Base-by-base conservation (phyloP, 2,329 filamentous ascomycete species). In the Fusarium austroafricanum region DNA sequence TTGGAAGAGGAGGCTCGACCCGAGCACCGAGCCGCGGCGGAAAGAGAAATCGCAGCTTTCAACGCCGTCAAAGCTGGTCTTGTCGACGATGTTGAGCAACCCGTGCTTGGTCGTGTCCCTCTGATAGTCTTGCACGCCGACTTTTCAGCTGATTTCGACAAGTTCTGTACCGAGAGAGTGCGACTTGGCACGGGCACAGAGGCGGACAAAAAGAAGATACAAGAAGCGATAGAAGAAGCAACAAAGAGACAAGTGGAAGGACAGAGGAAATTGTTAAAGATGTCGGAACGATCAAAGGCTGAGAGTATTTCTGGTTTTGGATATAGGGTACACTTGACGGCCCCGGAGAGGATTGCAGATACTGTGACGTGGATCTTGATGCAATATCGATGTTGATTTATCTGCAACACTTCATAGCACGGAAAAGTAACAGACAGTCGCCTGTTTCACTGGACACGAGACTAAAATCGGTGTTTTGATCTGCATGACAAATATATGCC, bases 311-410 rank as follows among this genome's bases (percentile, higher is more conserved):
- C 11, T 1, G 33, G 33, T 3, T 10, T 10, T 6, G 55, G 33
- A 18, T 20, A 5, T 6, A 28, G 10, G 14, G 17, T 55, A 17
- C 55, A 55, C 1, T 10, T 55, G 11, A 14, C 17, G 10, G 42
- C 26, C 2, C 50, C 55, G 1, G 49, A 46, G 6, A 35, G 5
- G 3, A 26, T 46, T 10, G 55, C n/a, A 7, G 28, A 55, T 35
- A 50, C 55, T 40, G 50, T 58, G 2, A 28, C 31, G 2, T 58
- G 55, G 55, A 46, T 55, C 5, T 10, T 58, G 4, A 58, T 58
- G 55, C 50, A 58, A 14, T 55, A 58, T 18, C 29, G 50, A 14
- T 55, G 55, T 33, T 58, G 20, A 23, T 23, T 23, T 4, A 23
- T 23, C 21, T 23, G 21, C 21, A n/a, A n/a, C n/a, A n/a, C n/a